Percentiles rank a stretch among this genome's conserved stretches.
These are phyloP conservation scores for Ambrosiella xylebori DNA, from an alignment of 2,329 filamentous ascomycete genomes.

Conservation along the genomic window DNA sequence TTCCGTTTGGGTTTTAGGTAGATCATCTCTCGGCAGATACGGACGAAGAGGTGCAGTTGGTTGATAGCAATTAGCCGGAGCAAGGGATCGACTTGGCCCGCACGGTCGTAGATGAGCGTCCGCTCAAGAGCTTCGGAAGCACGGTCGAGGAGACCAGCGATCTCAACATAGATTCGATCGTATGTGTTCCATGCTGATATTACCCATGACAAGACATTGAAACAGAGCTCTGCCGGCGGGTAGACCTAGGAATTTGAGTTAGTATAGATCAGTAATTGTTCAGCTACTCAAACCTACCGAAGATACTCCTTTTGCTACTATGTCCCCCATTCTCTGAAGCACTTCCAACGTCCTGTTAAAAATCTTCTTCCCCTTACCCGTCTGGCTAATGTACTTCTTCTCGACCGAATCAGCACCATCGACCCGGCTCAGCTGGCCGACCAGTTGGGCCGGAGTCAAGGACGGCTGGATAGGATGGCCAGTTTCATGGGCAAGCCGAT, in stretches of 20 bases:
- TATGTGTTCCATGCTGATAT: not conserved
- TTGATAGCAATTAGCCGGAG: constrained; percentile 1
- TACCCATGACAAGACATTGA: not conserved
- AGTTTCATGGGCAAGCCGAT: not conserved
- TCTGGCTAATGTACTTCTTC: not conserved
- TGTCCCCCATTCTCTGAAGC: not conserved
- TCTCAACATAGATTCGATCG: not conserved
- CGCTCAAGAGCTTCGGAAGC: not conserved
- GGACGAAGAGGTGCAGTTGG: constrained; percentile 2
- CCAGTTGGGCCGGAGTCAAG: not conserved
- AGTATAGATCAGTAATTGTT: not conserved
- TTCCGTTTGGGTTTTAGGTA: not conserved
- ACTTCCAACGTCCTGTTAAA: not conserved
- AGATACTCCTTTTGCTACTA: not conserved
- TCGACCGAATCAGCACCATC: not conserved
- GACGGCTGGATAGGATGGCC: not conserved
- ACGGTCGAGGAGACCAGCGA: not conserved
- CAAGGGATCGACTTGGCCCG: not conserved
- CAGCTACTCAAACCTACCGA: not conserved
- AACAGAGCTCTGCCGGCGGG: constrained; percentile 2
- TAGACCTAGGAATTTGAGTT: not conserved
- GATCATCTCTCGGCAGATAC: not conserved
- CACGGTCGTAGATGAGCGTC: not conserved
- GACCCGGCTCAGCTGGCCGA: not conserved
- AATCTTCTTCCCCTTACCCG: not conserved